Base-by-base conservation (phyloP, 2,329 filamentous ascomycete genomes). In the Neofusicoccum umdonicola region DNA sequence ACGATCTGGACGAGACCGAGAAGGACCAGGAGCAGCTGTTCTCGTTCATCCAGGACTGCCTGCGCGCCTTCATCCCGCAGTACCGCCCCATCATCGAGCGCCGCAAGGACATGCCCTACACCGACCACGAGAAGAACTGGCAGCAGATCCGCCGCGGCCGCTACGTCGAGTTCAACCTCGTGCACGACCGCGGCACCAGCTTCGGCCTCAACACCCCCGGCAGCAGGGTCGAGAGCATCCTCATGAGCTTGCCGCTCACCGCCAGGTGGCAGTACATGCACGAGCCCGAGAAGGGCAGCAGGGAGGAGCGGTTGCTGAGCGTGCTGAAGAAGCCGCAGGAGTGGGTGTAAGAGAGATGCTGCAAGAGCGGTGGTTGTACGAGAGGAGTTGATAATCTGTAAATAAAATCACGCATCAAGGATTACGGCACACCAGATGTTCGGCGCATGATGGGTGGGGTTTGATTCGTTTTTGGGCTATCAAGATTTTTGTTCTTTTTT, bases 111-210 rank as follows among this genome's bases (percentile, higher is more conserved):
- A 93, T 97, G 92, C 88, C 91, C 0, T 99, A 88, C 72, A 93
- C 88, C 0, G 89, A 90, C 54, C 84, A 88, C 70, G 91, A 97
- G 80, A 97, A 97, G 82, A 87, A 91, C 69, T 99, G 95, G 95
- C 95, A 99, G 81, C 95, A 98, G 81, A 84, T 99, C 67, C 86
- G 95, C 57, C 84, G 95, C 69, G 95, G 95, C n/a, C 85, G 93
- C 72, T 99, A 99, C 76, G 95, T 99, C 68, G 95, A 99, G 80
- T 99, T 99, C 79, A 99, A 99, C 79, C 85, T 99, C 42, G 92
- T 99, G 64, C 93, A 99, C 79, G 95, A 99, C 80, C 87, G 95
- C 31, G 95, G 95, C 2, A 99, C 95, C 2, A 89, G 91, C 7
- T 99, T 99, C 77, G 95, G 95, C 1, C 81, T 99, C 68, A 95